A percentile compares a stretch with the other conserved stretches of the same genome.
These are phyloP conservation scores for Trichosporon sp. DNA, from an alignment of 1,284 basidiomycete species.

Conservation along the genomic window DNA sequence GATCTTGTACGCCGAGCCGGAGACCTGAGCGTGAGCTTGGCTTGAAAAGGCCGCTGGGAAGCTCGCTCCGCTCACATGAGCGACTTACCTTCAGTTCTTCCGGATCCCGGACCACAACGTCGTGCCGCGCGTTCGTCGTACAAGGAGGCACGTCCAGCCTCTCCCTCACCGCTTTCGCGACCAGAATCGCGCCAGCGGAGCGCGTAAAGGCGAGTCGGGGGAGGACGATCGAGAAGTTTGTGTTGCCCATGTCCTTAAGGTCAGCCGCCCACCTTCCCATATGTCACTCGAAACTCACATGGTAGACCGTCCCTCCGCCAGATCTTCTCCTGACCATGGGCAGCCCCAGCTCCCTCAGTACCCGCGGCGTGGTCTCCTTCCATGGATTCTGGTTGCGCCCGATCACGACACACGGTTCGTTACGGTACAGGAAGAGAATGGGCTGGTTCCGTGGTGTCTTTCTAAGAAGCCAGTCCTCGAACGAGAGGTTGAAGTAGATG, in stretches of 20 bases:
- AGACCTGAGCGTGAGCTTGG: conserved; percentile 66
- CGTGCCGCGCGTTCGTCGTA: conserved; percentile 84
- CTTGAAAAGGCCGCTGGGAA: no score
- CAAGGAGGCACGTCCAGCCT: conserved; percentile 69
- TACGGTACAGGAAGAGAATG: conserved; percentile 84
- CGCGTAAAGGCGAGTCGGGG: conserved; percentile 80
- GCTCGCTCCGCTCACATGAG: no score
- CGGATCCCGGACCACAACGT: conserved; percentile 69
- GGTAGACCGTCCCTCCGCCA: conserved; percentile 97
- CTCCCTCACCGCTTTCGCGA: conserved; percentile 73
- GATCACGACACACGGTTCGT: conserved; percentile 87
- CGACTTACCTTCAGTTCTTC: conserved; percentile 76
- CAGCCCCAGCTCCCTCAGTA: conserved; percentile 63
- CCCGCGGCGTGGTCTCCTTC: conserved; percentile 84
- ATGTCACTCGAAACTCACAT: conserved; percentile 63
- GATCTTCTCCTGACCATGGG: conserved; percentile 84
- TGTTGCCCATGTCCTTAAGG: conserved; percentile 87
- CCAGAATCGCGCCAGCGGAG: conserved; percentile 73
- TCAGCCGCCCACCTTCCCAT: not conserved
- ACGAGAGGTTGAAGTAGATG: conserved; percentile 89
- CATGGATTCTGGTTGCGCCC: conserved; percentile 96
- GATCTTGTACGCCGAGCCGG: conserved; percentile 97
- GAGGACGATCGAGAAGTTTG: conserved; percentile 93
- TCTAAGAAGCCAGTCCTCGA: conserved; percentile 93
- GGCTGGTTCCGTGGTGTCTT: conserved; percentile 68